phyloP scores from a whole-genome alignment of 768 basidiomycete genomes.

The Podaxis sp. region DNA sequence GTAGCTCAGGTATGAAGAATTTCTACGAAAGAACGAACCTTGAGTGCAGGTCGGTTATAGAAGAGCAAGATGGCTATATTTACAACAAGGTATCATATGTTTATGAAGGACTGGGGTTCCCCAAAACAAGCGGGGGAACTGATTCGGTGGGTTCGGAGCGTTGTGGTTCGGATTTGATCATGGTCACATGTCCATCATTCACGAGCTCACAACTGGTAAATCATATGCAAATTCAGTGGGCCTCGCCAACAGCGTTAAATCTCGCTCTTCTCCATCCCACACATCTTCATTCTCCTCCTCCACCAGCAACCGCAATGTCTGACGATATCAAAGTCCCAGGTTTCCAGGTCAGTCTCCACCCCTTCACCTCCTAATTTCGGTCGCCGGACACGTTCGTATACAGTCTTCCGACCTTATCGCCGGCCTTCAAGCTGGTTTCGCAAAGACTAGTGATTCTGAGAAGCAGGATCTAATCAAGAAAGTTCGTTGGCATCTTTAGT shows the following conservation, averaged over 20 bases:
- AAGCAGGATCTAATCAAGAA: slow-evolving; percentile 74
- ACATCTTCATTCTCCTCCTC: slow-evolving; percentile 6
- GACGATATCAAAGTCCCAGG: slow-evolving; percentile 67
- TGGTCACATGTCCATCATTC: neutral
- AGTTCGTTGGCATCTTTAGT: slow-evolving; percentile 36
- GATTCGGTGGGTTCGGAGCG: neutral
- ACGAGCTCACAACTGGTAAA: slow-evolving; percentile 2
- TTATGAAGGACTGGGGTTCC: neutral
- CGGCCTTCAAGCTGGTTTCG: slow-evolving; percentile 51
- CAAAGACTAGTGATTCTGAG: slow-evolving; percentile 55
- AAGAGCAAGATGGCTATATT: neutral
- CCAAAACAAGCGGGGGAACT: neutral
- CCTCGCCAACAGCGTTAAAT: neutral
- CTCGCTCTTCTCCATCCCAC: slow-evolving; percentile 1
- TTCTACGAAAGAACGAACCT: too few species aligned
- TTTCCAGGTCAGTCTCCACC: slow-evolving; percentile 57
- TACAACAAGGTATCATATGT: slow-evolving; percentile 1
- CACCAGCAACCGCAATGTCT: slow-evolving; percentile 47
- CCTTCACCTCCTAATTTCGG: neutral
- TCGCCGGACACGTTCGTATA: neutral
- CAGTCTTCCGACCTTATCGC: slow-evolving; percentile 72
- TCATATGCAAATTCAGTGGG: slow-evolving; percentile 7
- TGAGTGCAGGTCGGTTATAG: neutral
- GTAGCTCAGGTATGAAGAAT: neutral
- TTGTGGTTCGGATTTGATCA: neutral